phyloP scores from a whole-genome alignment of 1,284 basidiomycete genomes.

The Mycena sp. region DNA sequence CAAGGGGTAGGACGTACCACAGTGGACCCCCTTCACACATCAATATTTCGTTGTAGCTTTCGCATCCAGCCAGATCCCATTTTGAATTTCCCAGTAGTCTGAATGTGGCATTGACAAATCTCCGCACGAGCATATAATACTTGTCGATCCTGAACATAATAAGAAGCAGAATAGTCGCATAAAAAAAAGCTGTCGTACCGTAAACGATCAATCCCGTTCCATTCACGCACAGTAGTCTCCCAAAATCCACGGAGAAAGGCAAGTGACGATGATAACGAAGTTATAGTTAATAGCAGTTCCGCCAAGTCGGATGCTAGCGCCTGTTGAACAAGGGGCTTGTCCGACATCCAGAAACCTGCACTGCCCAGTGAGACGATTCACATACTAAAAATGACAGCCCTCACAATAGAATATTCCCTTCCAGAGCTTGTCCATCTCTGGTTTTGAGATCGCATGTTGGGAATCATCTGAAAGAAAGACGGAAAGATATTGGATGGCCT shows the following conservation, averaged over 20 bases:
- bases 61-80: conserved; percentile 71
- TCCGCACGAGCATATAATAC: conserved; percentile 93
- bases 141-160: conserved; percentile 84
- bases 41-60: conserved; percentile 77
- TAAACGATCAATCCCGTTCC: conserved; percentile 91
- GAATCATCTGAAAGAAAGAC: conserved; percentile 78
- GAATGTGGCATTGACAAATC: conserved; percentile 89
- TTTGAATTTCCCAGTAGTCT: conserved; percentile 74
- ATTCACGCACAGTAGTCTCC: conserved; percentile 89
- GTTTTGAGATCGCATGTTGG: conserved; percentile 64
- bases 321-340: conserved; percentile 97
- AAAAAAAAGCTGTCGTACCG: conserved; percentile 59
- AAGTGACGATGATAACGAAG: conserved; percentile 67
- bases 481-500: conserved; percentile 83
- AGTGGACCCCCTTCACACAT: conserved; percentile 75
- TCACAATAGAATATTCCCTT: conserved; percentile 97
- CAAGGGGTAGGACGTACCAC: conserved; percentile 60
- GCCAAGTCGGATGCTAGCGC: conserved; percentile 88
- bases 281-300: conserved; percentile 79
- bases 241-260: conserved; percentile 91
- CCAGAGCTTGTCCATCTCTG: conserved; percentile 94
- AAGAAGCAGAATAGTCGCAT: conserved; percentile 4
- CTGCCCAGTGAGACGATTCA: conserved; percentile 1
- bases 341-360: conserved; percentile 98
- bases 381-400: conserved; percentile 39